Base-by-base conservation (phyloP, 208 protist species). In the Leishmania braziliensis region DNA sequence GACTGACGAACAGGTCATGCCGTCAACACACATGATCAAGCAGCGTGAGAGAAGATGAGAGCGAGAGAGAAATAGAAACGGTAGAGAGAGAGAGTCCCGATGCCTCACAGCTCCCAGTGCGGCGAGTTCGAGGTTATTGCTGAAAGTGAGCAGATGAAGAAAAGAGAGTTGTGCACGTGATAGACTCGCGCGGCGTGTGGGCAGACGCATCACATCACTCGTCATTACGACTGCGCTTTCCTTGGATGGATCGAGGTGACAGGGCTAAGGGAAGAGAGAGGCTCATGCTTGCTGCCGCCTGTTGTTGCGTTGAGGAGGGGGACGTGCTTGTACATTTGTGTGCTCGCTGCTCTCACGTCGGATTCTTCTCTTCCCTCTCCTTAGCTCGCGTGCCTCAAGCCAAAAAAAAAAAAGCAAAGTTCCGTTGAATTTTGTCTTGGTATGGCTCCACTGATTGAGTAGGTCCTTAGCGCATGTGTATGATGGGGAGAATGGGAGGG, bases 61-160 rank as follows among this genome's bases (percentile, higher is more conserved):
- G 26, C 12, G 23, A 56, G 20, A 58, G 18, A 75, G 43, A 60
- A 26, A 60, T 54, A 36, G 8, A 73, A 79, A 48, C 14, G 66
- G 16, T 66, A 39, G 79, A 63, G 50, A 75, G 58, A 60, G 29
- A 60, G 76, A 33, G 65, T 46, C 43, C 43, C 43, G 43, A 46
- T 63, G 26, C 12, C n/a, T 26, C 58, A 63, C 26, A 26, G 58
- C 20, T 20, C n/a, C 20, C 26, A 26, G 20, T 63, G 58, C 58
- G 26, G 58, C n/a, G 9, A 9, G 43, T 14, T 63, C 8, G 9
- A 9, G 26, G 58, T 14, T 63, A 26, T 10, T 63, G 26, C 12
- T 63, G 58, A 63, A 63, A 14, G 75, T 79, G 12, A 39, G 58
- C 33, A 58, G 81, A 79, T 23, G n/a, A 70, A 39, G 50, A 80